These are phyloP conservation scores for Ceratobasidium sp. DNA, from an alignment of 1,284 basidiomycete genomes.

Conservation along the genomic window DNA sequence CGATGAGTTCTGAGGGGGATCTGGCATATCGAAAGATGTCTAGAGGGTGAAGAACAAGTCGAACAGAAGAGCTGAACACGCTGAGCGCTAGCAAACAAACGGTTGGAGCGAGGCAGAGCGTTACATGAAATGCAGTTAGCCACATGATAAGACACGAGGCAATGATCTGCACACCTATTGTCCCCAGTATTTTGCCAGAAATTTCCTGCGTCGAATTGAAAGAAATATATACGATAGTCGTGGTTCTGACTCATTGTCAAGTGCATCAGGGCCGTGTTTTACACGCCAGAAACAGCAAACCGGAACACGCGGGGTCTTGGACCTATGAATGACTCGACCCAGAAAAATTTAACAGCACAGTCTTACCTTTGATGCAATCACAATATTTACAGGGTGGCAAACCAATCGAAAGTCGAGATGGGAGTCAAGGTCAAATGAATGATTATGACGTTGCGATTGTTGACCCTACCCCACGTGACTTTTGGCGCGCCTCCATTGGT, in stretches of 20 bases:
- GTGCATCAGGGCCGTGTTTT: slow-evolving; percentile 22
- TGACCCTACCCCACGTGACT: slow-evolving; percentile 3
- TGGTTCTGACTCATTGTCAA: slow-evolving; percentile 28
- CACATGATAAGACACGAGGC: neutral
- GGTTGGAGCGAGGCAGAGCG: neutral
- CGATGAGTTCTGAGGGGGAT: neutral
- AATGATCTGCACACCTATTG: neutral
- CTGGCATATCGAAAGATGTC: neutral
- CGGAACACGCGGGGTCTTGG: neutral
- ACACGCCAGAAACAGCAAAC: neutral
- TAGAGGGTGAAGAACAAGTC: neutral
- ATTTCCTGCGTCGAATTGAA: too few species aligned
- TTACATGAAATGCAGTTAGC: slow-evolving; percentile 33
- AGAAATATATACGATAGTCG: too few species aligned
- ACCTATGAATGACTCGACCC: slow-evolving; percentile 6
- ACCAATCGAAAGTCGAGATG: neutral
- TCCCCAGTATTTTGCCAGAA: neutral
- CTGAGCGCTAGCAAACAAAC: neutral
- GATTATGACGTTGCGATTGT: slow-evolving; percentile 4
- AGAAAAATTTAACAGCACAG: neutral
- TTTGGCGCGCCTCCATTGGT: neutral
- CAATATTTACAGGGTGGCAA: neutral
- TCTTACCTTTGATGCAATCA: neutral
- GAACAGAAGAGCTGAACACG: neutral
- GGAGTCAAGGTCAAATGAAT: neutral